phyloP scores from a whole-genome alignment of 2,329 filamentous ascomycete genomes.

The Beauveria australis region DNA sequence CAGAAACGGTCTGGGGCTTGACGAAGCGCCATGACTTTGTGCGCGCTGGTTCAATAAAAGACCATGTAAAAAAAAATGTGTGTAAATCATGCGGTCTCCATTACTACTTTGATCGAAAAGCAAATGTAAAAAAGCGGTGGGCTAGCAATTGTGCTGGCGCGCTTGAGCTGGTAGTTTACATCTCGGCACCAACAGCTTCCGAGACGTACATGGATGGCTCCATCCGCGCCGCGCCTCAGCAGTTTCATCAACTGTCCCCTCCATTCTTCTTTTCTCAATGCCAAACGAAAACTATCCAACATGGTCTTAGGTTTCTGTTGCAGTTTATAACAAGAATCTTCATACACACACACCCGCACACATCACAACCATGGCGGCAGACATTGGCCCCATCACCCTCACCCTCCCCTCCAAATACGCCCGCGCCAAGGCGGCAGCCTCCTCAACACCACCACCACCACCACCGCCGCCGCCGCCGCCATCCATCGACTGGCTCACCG shows the following conservation, averaged over 20 bases:
- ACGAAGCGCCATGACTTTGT: no score
- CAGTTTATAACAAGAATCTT: not conserved
- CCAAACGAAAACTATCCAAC: no score
- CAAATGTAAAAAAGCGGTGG: not conserved
- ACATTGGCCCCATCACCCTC: constrained; percentile 3
- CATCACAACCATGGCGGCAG: not conserved
- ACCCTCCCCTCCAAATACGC: constrained; percentile 3
- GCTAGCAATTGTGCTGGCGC: not conserved
- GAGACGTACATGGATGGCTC: not conserved
- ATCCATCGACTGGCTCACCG: constrained; percentile 49
- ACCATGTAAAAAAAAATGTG: no score
- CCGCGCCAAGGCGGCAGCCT: not conserved
- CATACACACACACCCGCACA: not conserved
- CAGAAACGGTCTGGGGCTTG: no score
- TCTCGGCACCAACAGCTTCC: constrained; percentile 2
- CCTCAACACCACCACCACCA: not conserved
- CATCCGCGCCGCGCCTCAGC: not conserved
- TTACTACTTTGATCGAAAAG: not conserved
- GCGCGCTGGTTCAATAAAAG: no score
- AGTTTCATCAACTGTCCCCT: not conserved
- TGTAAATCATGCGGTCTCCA: no score
- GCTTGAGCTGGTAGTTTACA: not conserved
- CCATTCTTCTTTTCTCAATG: not conserved
- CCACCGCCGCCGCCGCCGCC: not conserved
- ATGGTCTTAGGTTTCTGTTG: no score